A percentile compares a stretch with the other conserved stretches of the same genome.
Conservation (phyloP, 202 grass and related monocot species). For the Setaria viridis region DNA sequence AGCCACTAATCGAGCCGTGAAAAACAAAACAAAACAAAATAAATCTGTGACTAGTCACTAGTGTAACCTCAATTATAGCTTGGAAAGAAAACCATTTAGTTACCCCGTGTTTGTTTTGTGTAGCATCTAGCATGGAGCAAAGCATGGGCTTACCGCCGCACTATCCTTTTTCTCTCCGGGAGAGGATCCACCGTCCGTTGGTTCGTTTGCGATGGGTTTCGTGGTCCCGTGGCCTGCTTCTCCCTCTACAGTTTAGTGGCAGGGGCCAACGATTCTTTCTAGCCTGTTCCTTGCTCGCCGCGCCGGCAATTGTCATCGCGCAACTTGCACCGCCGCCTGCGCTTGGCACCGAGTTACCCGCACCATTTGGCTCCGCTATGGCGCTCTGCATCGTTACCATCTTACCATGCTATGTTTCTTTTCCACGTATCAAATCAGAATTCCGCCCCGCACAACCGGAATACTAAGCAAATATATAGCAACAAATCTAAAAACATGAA, state of each 20-base stretch:
- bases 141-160: slow-evolving; percentile 6
- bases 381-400: not conserved
- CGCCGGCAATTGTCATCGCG: not conserved
- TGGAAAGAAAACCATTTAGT: not conserved
- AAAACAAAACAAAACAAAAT: not conserved
- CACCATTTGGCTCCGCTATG: not conserved
- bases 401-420: too few relatives aligned
- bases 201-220: slow-evolving; percentile 21
- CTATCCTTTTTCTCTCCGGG: not conserved
- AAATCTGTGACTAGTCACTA: not conserved
- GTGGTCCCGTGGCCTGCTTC: slow-evolving; percentile 9
- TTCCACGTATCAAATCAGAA: too few relatives aligned
- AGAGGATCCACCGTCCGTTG: slow-evolving; percentile 2
- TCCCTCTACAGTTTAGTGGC: not conserved
- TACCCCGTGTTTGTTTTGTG: not conserved
- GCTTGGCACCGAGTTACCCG: not conserved
- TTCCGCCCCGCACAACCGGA: too few relatives aligned
- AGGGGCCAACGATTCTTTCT: not conserved
- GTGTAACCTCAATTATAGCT: not conserved
- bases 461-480: too few relatives aligned
- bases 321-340: slow-evolving; percentile 18
- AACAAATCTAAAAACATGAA: too few relatives aligned
- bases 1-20: not conserved
- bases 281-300: not conserved
- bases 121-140: not conserved